Conservation (phyloP, 495 filamentous ascomycete genomes). For the Xylaria longipes region DNA sequence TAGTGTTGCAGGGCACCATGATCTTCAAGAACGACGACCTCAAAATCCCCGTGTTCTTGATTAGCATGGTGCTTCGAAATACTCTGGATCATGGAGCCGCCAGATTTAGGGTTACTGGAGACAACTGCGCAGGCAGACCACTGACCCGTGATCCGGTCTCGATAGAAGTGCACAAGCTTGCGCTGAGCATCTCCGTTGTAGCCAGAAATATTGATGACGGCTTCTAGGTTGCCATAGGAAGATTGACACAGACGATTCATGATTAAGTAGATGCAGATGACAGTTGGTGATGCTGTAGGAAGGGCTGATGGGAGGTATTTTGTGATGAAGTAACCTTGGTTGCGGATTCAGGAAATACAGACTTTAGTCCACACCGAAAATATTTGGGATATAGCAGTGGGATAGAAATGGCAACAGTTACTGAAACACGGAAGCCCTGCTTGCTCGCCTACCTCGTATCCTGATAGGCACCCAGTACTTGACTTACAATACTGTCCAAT, state of each 20-base stretch:
- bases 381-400: not conserved
- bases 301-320: not conserved
- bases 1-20: constrained; percentile 29
- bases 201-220: constrained; percentile 29
- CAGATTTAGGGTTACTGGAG: constrained; percentile 18
- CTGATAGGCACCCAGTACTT: not conserved
- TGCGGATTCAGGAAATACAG: not conserved
- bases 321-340: not conserved
- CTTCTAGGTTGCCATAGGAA: constrained; percentile 33
- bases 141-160: constrained; percentile 25
- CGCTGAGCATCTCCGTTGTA: constrained; percentile 13
- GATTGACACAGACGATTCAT: constrained; percentile 36
- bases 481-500: not conserved
- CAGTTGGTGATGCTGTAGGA: not conserved
- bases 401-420: not conserved
- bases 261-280: not conserved
- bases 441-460: not conserved
- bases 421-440: not conserved
- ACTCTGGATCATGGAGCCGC: constrained; percentile 35
- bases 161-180: constrained; percentile 28
- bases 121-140: constrained; percentile 20
- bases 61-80: not conserved
- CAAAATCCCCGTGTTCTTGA: constrained; percentile 31
- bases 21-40: constrained; percentile 32
- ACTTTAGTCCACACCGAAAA: not conserved